Percentiles rank a stretch among this genome's conserved stretches.
Evolutionary conservation across 2,329 filamentous ascomycete genomes (phyloP).

Genomic region (Zasmidium citrigriseum): DNA sequence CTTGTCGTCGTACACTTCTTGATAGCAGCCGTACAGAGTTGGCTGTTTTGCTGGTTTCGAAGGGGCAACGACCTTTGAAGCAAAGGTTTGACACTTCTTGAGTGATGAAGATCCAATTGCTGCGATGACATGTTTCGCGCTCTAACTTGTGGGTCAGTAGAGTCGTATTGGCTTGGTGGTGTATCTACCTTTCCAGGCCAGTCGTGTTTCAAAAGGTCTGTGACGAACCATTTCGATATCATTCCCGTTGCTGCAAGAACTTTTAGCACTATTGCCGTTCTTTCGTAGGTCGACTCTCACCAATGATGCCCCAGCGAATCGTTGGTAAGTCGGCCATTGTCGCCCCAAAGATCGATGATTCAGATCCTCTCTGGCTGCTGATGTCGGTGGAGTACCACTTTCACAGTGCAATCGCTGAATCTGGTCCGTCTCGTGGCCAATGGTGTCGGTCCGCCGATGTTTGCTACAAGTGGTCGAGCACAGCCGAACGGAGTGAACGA

Average conservation of each 20-base stretch:
- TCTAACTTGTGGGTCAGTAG: too few relatives aligned
- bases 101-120: constrained; percentile 20
- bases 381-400: too few relatives aligned
- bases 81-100: constrained; percentile 20
- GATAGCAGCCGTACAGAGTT: constrained; percentile 43
- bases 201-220: constrained; percentile 41
- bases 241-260: constrained; percentile 39
- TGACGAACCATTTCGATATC: constrained; percentile 50
- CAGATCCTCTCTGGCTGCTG: too few relatives aligned
- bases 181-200: constrained; percentile 46
- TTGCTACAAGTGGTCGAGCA: too few relatives aligned
- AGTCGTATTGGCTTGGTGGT: too few relatives aligned
- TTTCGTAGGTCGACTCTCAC: neutral
- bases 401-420: too few relatives aligned
- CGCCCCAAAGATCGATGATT: too few relatives aligned
- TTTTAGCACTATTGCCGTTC: neutral
- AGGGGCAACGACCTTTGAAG: constrained; percentile 11
- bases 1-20: constrained; percentile 43
- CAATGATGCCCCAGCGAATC: constrained; percentile 16
- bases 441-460: too few relatives aligned
- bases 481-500: too few relatives aligned
- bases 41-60: constrained; percentile 25
- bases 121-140: constrained; percentile 20
- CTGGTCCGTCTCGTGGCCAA: too few relatives aligned
- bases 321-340: constrained; percentile 17